phyloP scores from a whole-genome alignment of 768 basidiomycete genomes.

The Hypsizygus marmoreus region DNA sequence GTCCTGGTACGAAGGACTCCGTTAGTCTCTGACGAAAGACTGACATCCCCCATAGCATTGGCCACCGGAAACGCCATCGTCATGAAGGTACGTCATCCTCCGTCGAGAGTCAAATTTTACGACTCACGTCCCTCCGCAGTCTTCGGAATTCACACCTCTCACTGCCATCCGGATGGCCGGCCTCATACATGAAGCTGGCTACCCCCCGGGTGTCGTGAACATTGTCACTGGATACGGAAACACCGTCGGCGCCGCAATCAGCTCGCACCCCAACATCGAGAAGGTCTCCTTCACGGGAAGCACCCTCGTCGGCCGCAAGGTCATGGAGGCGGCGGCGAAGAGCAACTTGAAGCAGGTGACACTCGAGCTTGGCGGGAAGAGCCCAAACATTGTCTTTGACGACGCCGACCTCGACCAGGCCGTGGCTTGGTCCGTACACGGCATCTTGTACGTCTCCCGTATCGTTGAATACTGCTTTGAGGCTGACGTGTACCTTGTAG shows the following conservation, averaged over 20 bases:
- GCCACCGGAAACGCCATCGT: conserved; percentile 81
- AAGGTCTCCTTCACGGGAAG: conserved; percentile 59
- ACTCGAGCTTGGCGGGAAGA: conserved; percentile 77
- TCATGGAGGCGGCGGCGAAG: conserved; percentile 73
- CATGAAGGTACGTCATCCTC: conserved; percentile 46
- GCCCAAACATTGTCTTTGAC: conserved; percentile 64
- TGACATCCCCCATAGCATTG: conserved; percentile 50
- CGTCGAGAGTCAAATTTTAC: not conserved
- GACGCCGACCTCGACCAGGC: conserved; percentile 67
- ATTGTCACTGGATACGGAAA: conserved; percentile 72
- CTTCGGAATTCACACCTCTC: conserved; percentile 78
- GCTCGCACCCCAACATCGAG: conserved; percentile 68
- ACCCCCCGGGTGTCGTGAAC: conserved; percentile 81
- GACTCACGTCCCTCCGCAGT: conserved; percentile 31
- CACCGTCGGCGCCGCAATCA: conserved; percentile 70
- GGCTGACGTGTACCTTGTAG: conserved; percentile 30
- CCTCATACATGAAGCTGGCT: conserved; percentile 73
- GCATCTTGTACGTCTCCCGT: conserved; percentile 58
- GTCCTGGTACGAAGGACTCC: conserved; percentile 51
- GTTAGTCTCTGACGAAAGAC: too few species aligned
- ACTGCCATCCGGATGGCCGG: conserved; percentile 57
- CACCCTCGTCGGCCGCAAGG: conserved; percentile 70
- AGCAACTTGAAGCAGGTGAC: conserved; percentile 79
- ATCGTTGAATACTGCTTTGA: not conserved
- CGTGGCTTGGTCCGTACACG: conserved; percentile 63